Percentiles rank a stretch among this genome's conserved stretches.
phyloP scores from a whole-genome alignment of 2,329 filamentous ascomycete genomes.

The Verticillium tricorpus region DNA sequence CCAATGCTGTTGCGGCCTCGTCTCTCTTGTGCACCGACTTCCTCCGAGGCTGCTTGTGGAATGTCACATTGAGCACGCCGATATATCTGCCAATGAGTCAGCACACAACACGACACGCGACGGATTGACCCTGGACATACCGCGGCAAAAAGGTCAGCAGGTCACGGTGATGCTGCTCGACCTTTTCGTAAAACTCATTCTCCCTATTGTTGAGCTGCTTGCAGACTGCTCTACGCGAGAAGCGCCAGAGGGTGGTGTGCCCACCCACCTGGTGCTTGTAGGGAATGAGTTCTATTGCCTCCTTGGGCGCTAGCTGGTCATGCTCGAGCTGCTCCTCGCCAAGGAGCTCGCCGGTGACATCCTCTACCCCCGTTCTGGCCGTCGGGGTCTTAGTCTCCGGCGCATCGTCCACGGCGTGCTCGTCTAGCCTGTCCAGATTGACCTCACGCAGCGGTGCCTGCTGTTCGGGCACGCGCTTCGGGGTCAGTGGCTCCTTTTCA shows the following conservation, averaged over 20 bases:
- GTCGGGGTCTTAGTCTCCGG: background rate
- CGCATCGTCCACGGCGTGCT: background rate
- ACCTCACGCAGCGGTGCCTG: background rate
- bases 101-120: conserved; percentile 13
- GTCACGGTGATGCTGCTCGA: conserved; percentile 86
- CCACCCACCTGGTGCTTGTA: conserved; percentile 97
- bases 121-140: conserved; percentile 35
- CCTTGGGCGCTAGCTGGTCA: conserved; percentile 57
- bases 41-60: conserved; percentile 74
- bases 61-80: conserved; percentile 92
- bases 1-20: conserved; percentile 24
- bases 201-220: conserved; percentile 98
- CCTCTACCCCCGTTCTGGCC: background rate
- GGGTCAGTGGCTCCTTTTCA: conserved; percentile 12
- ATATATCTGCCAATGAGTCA: conserved; percentile 68
- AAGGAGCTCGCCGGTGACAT: background rate
- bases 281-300: conserved; percentile 92
- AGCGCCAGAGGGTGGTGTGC: conserved; percentile 93
- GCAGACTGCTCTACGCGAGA: conserved; percentile 91
- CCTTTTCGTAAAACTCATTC: conserved; percentile 97
- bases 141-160: conserved; percentile 87
- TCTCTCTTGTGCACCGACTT: conserved; percentile 50
- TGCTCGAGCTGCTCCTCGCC: background rate
- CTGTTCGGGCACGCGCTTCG: background rate
- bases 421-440: background rate